phyloP scores from a whole-genome alignment of 768 basidiomycete species.

The Lactarius evosmus region DNA sequence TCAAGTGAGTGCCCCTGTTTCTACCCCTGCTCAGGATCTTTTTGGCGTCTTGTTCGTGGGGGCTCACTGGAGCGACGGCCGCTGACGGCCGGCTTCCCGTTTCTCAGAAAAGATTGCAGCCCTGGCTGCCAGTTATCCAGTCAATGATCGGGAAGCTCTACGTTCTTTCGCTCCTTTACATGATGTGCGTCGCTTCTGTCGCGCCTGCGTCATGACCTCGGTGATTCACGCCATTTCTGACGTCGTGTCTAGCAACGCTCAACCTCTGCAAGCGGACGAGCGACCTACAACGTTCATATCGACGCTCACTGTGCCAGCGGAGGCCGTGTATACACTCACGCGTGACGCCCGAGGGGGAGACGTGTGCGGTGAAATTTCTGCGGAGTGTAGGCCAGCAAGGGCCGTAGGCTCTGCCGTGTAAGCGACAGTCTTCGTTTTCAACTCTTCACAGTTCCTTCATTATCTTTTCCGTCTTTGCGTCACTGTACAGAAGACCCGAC shows the following conservation, averaged over 20 bases:
- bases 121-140: conserved; percentile 4
- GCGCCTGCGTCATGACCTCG: not conserved
- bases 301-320: conserved; percentile 11
- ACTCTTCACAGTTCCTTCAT: not conserved
- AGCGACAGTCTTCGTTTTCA: not conserved
- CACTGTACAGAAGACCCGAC: not conserved
- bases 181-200: conserved; percentile 1
- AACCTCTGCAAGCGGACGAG: not conserved
- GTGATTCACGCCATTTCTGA: not conserved
- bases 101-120: not conserved
- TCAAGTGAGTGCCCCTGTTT: not conserved
- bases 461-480: not conserved
- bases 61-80: not conserved
- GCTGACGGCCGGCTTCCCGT: not conserved
- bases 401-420: not conserved
- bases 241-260: not conserved
- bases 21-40: not conserved
- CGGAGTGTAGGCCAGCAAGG: not conserved
- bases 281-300: not conserved
- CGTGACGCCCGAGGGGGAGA: not conserved
- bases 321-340: not conserved
- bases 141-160: conserved; percentile 20
- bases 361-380: not conserved
- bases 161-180: conserved; percentile 15
- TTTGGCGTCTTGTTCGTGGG: not conserved